These are phyloP conservation scores for Globisporangium ultimum DNA, from an alignment of 352 stramenopile species.

Conservation along the genomic window DNA sequence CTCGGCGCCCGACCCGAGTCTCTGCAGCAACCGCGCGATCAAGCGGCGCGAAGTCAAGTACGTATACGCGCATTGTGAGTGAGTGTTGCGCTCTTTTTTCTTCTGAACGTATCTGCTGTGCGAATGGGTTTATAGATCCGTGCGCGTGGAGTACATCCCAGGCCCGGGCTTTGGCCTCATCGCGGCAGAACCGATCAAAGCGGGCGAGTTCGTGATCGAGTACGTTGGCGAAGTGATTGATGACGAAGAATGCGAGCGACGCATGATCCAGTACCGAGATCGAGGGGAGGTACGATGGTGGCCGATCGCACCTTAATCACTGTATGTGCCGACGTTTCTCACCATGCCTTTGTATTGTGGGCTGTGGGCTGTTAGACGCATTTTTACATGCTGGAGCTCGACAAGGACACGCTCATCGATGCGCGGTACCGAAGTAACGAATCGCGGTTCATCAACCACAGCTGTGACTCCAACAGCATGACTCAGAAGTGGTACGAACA, in stretches of 20 bases:
- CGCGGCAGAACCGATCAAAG: slow-evolving; percentile 68
- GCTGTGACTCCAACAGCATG: slow-evolving; percentile 92
- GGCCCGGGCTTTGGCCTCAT: slow-evolving; percentile 90
- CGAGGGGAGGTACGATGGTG: slow-evolving; percentile 37
- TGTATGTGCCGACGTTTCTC: neutral
- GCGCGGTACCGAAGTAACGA: slow-evolving; percentile 89
- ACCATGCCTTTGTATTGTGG: neutral
- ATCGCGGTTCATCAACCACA: slow-evolving; percentile 96
- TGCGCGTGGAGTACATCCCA: slow-evolving; percentile 68
- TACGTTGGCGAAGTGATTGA: slow-evolving; percentile 94
- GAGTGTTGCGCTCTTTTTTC: no score
- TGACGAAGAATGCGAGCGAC: slow-evolving; percentile 71
- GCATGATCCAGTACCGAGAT: slow-evolving; percentile 54
- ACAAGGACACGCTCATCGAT: slow-evolving; percentile 85
- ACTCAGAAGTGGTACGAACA: slow-evolving; percentile 88
- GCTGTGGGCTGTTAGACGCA: slow-evolving; percentile 29
- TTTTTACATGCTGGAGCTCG: slow-evolving; percentile 88
- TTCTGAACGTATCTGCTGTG: neutral
- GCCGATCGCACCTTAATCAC: neutral
- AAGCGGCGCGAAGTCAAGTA: slow-evolving; percentile 61
- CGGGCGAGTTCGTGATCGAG: slow-evolving; percentile 90
- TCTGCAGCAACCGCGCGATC: slow-evolving; percentile 78
- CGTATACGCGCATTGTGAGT: neutral
- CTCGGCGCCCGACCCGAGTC: slow-evolving; percentile 55
- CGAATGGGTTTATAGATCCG: slow-evolving; percentile 12